Conservation (phyloP, 1,284 basidiomycete genomes). For the Sporisorium iseilematis-ciliati region DNA sequence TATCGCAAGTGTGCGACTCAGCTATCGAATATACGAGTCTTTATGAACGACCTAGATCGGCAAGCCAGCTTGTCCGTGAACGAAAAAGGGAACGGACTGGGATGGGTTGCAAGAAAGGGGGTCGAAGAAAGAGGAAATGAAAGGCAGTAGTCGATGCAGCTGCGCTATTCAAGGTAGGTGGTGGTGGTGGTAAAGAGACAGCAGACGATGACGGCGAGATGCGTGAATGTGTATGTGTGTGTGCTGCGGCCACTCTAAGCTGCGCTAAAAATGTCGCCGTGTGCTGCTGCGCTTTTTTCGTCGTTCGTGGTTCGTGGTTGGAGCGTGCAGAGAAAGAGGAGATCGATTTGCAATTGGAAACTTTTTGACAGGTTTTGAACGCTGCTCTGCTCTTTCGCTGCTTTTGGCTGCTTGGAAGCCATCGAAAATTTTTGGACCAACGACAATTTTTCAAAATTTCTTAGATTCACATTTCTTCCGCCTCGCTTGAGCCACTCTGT, state of each 20-base stretch:
- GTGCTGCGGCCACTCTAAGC: constrained; percentile 1
- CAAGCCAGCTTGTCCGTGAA: constrained; percentile 39
- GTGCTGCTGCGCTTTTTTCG: constrained; percentile 8
- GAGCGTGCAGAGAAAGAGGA: constrained; percentile 12
- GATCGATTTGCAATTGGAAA: constrained; percentile 7
- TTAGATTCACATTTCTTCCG: constrained; percentile 17
- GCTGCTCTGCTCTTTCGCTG: neutral
- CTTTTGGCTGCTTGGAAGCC: neutral
- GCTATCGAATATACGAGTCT: constrained; percentile 2
- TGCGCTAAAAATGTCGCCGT: constrained; percentile 4
- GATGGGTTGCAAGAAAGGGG: constrained; percentile 13
- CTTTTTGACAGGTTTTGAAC: constrained; percentile 1
- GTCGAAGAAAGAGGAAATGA: neutral
- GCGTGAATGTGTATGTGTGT: constrained; percentile 1
- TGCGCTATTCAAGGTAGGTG: constrained; percentile 13
- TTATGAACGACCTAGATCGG: constrained; percentile 22
- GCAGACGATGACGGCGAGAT: constrained; percentile 11
- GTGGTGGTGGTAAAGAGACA: constrained; percentile 26
- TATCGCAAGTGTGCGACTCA: neutral
- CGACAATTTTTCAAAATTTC: constrained; percentile 4
- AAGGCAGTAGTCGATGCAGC: constrained; percentile 28
- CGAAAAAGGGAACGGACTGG: neutral
- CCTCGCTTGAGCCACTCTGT: constrained; percentile 1
- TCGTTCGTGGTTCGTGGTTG: constrained; percentile 4
- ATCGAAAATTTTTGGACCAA: constrained; percentile 4